Conservation (phyloP, 805 yeast genomes). For the Debaryomyces maramus region DNA sequence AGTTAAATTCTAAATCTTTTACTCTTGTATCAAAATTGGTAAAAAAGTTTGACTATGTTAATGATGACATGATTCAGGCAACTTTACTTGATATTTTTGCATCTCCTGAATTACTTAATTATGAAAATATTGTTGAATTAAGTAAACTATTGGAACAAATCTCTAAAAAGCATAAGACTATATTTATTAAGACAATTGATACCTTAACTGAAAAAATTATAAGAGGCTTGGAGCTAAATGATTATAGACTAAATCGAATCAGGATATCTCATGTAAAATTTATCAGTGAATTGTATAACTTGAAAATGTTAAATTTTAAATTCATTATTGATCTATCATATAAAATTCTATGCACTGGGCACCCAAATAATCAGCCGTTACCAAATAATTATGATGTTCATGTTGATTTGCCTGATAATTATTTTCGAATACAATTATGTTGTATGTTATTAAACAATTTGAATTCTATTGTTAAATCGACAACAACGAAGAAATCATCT, state of each 20-base stretch:
- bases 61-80: conserved; percentile 33
- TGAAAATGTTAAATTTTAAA: conserved; percentile 44
- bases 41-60: conserved; percentile 47
- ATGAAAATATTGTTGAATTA: conserved; percentile 51
- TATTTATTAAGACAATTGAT: conserved; percentile 56
- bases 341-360: conserved; percentile 63
- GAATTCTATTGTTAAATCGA: conserved; percentile 9
- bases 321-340: conserved; percentile 54
- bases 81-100: conserved; percentile 45
- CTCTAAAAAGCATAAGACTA: conserved; percentile 33
- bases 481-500: neutral
- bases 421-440: conserved; percentile 64
- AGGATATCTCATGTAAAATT: conserved; percentile 63
- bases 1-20: conserved; percentile 40
- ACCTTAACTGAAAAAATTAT: conserved; percentile 60
- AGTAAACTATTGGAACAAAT: conserved; percentile 44
- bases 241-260: conserved; percentile 56
- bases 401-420: conserved; percentile 66
- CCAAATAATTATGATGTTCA: conserved; percentile 49
- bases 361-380: conserved; percentile 52
- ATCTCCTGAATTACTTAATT: conserved; percentile 61
- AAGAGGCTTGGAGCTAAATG: conserved; percentile 64
- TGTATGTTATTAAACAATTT: conserved; percentile 27
- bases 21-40: conserved; percentile 26
- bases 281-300: conserved; percentile 56